Base-by-base conservation (phyloP, 306 rosid genomes). In the Vigna nakashimae region DNA sequence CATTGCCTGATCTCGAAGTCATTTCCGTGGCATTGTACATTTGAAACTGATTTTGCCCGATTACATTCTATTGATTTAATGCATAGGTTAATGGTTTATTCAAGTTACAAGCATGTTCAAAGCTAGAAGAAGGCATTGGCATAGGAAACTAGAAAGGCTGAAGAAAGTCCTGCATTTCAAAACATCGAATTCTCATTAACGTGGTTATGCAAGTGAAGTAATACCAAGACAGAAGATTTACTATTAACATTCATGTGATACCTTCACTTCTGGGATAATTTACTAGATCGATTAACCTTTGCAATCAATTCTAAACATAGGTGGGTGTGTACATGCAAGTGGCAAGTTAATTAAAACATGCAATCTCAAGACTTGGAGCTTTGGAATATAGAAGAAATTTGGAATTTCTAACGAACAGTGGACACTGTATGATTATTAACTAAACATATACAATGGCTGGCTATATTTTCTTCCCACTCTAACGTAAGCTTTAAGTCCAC, bases 1-100 rank as follows among this genome's bases (percentile, higher is more conserved):
- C 51, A 17, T 77, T 58, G 10, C 28, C 73, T 48, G 83, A 73
- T 65, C 64, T 65, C 11, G 42, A 69, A 67, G 67, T 69, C 63
- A 46, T 50, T 50, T 63, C 74, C 73, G 22, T 60, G 52, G 70
- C 71, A 69, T 48, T 80, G 87, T 80, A 49, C 70, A 80, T 83
- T 73, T 56, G 80, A 80, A 74, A 73, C 24, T 70, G 59, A 64
- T 55, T 78, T 52, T 77, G 46, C 55, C 62, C 45, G n/a, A 63
- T 55, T 65, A 69, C 42, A 73, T 70, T 66, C 36, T 56, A 38
- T 58, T 71, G 40, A 14, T 73, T 73, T 38, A 76, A 59, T 85
- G 83, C 67, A 38, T 28, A 72, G 77, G 56, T 20, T 69, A 69
- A 15, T 69, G 11, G 48, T 60, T 51, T 74, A 43, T 50, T 64